A percentile compares a stretch with the other conserved stretches of the same genome.
Conservation (phyloP, 1,284 basidiomycete species). For the Puccinia triticina region DNA sequence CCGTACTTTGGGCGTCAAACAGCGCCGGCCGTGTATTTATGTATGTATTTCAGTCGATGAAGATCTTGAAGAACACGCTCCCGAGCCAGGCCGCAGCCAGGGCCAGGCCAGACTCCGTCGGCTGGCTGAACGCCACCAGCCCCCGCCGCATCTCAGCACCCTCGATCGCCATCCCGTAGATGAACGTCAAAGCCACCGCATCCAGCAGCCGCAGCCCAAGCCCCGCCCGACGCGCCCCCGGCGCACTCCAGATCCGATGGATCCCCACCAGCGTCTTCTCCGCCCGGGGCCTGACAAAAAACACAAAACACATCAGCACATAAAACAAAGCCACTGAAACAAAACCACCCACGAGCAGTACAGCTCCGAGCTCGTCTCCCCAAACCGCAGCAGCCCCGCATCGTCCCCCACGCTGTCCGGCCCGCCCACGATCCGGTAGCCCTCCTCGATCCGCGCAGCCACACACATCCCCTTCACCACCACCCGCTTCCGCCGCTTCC, state of each 20-base stretch:
- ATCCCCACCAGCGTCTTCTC: constrained; percentile 62
- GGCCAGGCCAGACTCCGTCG: constrained; percentile 61
- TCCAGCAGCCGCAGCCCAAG: constrained; percentile 60
- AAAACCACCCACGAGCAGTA: constrained; percentile 62
- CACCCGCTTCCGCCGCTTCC: neutral
- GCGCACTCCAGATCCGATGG: constrained; percentile 63
- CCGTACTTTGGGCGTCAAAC: too few relatives aligned
- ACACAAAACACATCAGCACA: too few relatives aligned
- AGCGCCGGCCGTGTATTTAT: too few relatives aligned
- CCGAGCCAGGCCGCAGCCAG: constrained; percentile 61
- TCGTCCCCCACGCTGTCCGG: neutral
- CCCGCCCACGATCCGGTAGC: constrained; percentile 11
- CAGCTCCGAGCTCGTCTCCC: constrained; percentile 60
- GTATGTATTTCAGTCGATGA: constrained; percentile 25
- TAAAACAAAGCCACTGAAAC: too few relatives aligned
- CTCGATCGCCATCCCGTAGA: constrained; percentile 61
- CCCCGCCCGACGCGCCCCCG: constrained; percentile 59
- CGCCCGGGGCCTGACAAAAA: constrained; percentile 57
- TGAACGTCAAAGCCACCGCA: constrained; percentile 58
- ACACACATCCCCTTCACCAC: constrained; percentile 44
- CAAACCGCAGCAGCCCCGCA: constrained; percentile 54
- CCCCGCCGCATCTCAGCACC: constrained; percentile 54
- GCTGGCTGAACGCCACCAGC: constrained; percentile 63
- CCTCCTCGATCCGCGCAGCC: constrained; percentile 27
- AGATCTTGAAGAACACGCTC: constrained; percentile 24